These are phyloP conservation scores for Zygotorulaspora mrakii DNA, from an alignment of 1,139 yeast genomes.

Conservation along the genomic window DNA sequence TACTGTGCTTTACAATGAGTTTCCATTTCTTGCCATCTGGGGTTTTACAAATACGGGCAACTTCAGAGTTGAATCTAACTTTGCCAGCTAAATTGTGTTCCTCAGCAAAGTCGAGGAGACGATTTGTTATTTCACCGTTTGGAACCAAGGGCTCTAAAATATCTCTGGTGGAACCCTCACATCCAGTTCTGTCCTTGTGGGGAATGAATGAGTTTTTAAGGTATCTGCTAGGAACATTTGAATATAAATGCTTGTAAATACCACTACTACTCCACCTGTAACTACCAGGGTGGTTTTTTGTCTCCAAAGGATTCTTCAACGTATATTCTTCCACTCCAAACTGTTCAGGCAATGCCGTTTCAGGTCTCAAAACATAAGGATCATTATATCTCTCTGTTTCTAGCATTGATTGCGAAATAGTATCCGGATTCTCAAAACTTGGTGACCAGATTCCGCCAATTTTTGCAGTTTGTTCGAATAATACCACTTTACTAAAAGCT, in stretches of 20 bases:
- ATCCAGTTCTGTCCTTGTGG: conserved; percentile 5
- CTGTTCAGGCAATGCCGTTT: conserved; percentile 17
- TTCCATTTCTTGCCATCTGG: conserved; percentile 23
- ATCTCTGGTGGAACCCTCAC: conserved; percentile 16
- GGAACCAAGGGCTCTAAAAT: conserved; percentile 44
- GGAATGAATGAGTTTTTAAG: conserved; percentile 22
- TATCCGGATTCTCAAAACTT: conserved; percentile 22
- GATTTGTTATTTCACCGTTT: conserved; percentile 39
- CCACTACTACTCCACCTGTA: conserved; percentile 19
- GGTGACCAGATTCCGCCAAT: conserved; percentile 42
- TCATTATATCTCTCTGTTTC: conserved; percentile 26
- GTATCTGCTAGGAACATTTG: conserved; percentile 21
- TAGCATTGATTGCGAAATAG: conserved; percentile 25
- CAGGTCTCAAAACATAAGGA: conserved; percentile 27
- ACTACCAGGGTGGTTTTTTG: conserved; percentile 1
- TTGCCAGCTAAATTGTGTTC: conserved; percentile 7
- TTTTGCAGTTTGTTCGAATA: conserved; percentile 38
- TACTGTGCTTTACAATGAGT: conserved; percentile 12
- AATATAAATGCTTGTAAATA: conserved; percentile 17
- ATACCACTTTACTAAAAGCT: conserved; percentile 32
- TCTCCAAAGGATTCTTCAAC: conserved; percentile 21
- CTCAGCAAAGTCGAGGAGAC: conserved; percentile 29
- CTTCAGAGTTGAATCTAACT: conserved; percentile 18
- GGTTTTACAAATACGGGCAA: conserved; percentile 35
- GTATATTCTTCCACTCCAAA: conserved; percentile 11